Conservation (phyloP, 75 land plant genomes). For the Selaginella moellendorffii region DNA sequence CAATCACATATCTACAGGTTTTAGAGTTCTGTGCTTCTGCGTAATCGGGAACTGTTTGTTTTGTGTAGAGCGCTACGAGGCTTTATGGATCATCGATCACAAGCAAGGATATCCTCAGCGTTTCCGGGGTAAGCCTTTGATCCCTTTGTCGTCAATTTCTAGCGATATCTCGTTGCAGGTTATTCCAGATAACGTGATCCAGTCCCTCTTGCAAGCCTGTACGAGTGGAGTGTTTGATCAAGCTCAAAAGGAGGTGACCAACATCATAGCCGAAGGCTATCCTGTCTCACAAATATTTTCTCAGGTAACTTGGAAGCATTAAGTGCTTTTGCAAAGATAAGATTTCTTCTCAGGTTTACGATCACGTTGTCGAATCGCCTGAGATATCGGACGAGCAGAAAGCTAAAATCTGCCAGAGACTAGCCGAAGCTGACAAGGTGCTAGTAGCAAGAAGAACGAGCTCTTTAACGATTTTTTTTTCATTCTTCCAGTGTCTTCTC, state of each 20-base stretch:
- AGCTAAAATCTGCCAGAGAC: conserved; percentile 56
- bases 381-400: conserved; percentile 79
- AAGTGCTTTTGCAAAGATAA: neutral
- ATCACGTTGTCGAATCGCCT: conserved; percentile 43
- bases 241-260: conserved; percentile 65
- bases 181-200: conserved; percentile 50
- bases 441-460: no score
- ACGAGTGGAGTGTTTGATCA: conserved; percentile 69
- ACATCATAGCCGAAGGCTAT: conserved; percentile 83
- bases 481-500: conserved; percentile 75
- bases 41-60: no score
- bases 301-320: conserved; percentile 28
- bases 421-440: conserved; percentile 94
- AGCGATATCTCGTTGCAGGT: conserved; percentile 28
- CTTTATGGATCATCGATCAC: conserved; percentile 86
- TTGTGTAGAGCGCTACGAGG: conserved; percentile 82
- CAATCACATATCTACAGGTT: conserved; percentile 92
- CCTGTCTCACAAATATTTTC: conserved; percentile 79
- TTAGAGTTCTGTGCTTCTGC: no score
- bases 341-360: conserved; percentile 67
- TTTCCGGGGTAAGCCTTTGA: conserved; percentile 63
- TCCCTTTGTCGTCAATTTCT: neutral
- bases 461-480: no score
- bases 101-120: conserved; percentile 58
- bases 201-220: conserved; percentile 48